Conservation (phyloP, 2,329 filamentous ascomycete genomes). For the Rhynchosporium secalis region DNA sequence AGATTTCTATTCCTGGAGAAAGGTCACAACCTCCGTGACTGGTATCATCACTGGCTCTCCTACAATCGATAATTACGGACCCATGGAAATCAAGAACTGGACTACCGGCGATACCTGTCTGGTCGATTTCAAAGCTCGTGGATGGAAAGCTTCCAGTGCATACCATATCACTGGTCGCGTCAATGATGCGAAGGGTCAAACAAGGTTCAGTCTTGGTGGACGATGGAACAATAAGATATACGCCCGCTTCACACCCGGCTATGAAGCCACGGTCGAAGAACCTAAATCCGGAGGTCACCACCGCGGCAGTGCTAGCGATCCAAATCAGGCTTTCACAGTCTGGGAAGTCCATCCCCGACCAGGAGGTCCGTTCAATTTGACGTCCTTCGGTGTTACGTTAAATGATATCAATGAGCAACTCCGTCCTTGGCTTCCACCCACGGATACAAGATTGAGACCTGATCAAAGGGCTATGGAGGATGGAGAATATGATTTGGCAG, state of each 20-base stretch:
- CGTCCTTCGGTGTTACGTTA: constrained; percentile 90
- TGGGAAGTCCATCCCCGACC: constrained; percentile 88
- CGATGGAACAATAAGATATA: constrained; percentile 98
- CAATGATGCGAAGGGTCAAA: constrained; percentile 73
- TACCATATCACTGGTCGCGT: constrained; percentile 89
- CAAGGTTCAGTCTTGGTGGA: constrained; percentile 86
- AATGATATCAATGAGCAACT: constrained; percentile 91
- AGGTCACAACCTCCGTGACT: constrained; percentile 95
- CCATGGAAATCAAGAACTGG: constrained; percentile 97
- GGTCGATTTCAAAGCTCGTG: constrained; percentile 90
- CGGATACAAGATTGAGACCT: constrained; percentile 87
- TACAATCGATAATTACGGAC: constrained; percentile 94
- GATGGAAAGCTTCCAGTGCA: constrained; percentile 92
- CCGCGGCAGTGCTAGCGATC: constrained; percentile 57
- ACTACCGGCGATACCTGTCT: constrained; percentile 88
- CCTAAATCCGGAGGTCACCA: constrained; percentile 45
- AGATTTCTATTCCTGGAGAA: constrained; percentile 98
- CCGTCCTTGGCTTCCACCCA: constrained; percentile 76
- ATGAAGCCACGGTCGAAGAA: constrained; percentile 71
- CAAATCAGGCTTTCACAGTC: constrained; percentile 79
- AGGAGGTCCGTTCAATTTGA: constrained; percentile 94
- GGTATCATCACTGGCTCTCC: constrained; percentile 97
- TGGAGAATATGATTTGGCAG: constrained; percentile 92
- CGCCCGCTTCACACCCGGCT: constrained; percentile 87
- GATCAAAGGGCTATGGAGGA: constrained; percentile 99